phyloP scores from a whole-genome alignment of 495 filamentous ascomycete genomes.

The Neurospora sp. region DNA sequence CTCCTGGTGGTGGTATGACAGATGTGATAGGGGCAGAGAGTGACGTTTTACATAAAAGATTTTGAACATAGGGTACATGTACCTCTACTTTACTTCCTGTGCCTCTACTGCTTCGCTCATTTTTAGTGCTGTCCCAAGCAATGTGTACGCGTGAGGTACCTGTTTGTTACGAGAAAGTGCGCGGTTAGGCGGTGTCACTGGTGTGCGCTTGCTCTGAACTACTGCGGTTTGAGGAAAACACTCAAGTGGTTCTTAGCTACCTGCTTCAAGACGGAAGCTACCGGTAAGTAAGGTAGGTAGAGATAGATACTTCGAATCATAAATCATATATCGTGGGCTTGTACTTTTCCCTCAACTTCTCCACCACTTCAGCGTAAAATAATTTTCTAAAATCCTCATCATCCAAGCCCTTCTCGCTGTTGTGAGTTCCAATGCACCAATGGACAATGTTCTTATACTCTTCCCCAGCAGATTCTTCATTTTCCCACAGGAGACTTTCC shows the following conservation, averaged over 20 bases:
- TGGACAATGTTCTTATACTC: slow-evolving; percentile 1
- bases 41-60: neutral
- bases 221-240: neutral
- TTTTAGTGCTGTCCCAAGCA: neutral
- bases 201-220: neutral
- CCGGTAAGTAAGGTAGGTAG: neutral
- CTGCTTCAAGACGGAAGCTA: too few relatives aligned
- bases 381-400: slow-evolving; percentile 5
- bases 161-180: too few relatives aligned
- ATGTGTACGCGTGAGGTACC: neutral
- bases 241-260: neutral
- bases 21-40: neutral
- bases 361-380: slow-evolving; percentile 7
- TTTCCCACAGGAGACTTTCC: neutral
- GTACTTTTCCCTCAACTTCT: slow-evolving; percentile 3
- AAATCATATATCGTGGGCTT: neutral
- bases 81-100: neutral
- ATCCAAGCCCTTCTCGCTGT: slow-evolving; percentile 3
- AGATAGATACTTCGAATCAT: neutral
- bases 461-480: neutral
- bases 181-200: neutral
- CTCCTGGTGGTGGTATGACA: neutral
- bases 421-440: slow-evolving; percentile 3
- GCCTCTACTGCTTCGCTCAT: neutral
- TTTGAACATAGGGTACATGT: neutral